phyloP scores from a whole-genome alignment of 2,329 filamentous ascomycete species.

The Colletotrichum lupini region DNA sequence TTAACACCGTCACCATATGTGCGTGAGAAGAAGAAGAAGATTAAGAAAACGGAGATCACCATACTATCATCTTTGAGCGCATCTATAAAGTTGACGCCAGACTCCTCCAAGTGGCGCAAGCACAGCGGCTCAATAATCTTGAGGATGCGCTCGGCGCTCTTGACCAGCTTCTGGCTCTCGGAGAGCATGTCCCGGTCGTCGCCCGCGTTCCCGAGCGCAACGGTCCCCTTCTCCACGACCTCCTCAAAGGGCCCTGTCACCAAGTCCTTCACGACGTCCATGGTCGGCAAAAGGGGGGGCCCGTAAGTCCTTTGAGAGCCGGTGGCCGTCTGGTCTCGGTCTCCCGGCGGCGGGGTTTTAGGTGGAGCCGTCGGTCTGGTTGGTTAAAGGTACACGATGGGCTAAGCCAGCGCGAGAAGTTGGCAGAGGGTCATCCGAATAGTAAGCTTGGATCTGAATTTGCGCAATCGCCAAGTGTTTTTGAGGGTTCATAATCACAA shows the following conservation, averaged over 20 bases:
- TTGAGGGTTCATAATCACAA: background rate
- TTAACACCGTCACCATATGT: background rate
- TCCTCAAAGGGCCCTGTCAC: constrained; percentile 63
- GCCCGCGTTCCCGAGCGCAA: constrained; percentile 59
- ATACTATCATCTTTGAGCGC: constrained; percentile 66
- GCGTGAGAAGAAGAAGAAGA: too few species aligned
- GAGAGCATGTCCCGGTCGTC: constrained; percentile 59
- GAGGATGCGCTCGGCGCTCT: constrained; percentile 60
- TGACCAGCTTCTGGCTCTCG: constrained; percentile 58
- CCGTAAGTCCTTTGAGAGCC: background rate
- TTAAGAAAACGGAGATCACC: constrained; percentile 25
- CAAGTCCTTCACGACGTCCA: constrained; percentile 56
- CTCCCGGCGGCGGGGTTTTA: background rate
- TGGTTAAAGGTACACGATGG: background rate
- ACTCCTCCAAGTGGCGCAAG: constrained; percentile 59
- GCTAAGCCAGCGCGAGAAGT: background rate
- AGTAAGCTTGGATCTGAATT: background rate
- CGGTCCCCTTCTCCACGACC: constrained; percentile 62
- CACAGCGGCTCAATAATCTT: constrained; percentile 64
- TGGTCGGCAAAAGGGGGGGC: constrained; percentile 35
- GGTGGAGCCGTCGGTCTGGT: background rate
- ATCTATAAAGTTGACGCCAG: constrained; percentile 60
- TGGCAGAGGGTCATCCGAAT: background rate
- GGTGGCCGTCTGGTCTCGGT: background rate
- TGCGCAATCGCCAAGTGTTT: too few species aligned